Evolutionary conservation across 495 filamentous ascomycete genomes (phyloP).

Genomic region (Cercophora newfieldiana): DNA sequence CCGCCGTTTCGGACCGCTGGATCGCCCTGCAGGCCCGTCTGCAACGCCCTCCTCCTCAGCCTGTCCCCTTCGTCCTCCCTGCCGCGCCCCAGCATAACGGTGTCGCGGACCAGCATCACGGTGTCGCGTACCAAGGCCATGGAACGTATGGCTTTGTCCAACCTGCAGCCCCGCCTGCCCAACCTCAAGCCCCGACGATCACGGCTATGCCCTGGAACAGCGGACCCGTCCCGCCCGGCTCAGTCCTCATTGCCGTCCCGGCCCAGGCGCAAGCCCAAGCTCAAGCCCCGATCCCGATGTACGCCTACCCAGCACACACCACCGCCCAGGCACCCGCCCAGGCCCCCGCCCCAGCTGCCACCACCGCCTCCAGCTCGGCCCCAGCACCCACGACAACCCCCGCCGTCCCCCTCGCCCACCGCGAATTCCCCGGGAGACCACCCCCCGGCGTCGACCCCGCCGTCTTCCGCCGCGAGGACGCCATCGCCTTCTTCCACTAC

Average conservation of each 20-base stretch:
- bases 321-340: too few relatives aligned
- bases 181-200: too few relatives aligned
- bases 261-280: too few relatives aligned
- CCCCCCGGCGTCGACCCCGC: neutral
- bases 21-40: neutral
- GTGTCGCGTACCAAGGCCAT: too few relatives aligned
- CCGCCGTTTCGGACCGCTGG: neutral
- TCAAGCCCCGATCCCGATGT: neutral
- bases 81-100: too few relatives aligned
- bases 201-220: too few relatives aligned
- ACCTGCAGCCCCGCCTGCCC: neutral
- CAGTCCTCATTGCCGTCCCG: too few relatives aligned
- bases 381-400: neutral
- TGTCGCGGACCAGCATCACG: too few relatives aligned
- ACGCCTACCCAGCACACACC: too few relatives aligned
- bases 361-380: neutral
- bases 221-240: too few relatives aligned
- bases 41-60: neutral
- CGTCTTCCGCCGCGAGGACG: neutral
- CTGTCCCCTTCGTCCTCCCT: neutral
- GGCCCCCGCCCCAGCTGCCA: neutral
- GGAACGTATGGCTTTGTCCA: neutral
- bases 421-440: neutral
- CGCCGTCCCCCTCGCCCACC: neutral
- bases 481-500: neutral